Evolutionary conservation across 2,329 filamentous ascomycete genomes (phyloP).

Genomic region (Fusarium austroafricanum): DNA sequence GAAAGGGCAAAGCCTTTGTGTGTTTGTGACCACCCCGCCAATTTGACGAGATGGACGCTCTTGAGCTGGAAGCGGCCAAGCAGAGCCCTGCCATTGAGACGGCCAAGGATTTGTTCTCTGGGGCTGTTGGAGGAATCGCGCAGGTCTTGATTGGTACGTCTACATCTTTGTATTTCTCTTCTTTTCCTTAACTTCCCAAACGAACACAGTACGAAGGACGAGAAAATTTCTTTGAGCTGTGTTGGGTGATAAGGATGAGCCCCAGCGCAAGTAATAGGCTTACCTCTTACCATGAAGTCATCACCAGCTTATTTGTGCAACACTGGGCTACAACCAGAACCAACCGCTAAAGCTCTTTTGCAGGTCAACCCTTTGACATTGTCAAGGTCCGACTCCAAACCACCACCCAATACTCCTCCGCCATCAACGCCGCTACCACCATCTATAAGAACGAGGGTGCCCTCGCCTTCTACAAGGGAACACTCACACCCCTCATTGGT

Average conservation of each 20-base stretch:
- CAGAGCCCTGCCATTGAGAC: slow-evolving; percentile 65
- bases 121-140: slow-evolving; percentile 90
- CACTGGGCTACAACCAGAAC: not conserved
- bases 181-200: not conserved
- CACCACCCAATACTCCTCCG: slow-evolving; percentile 81
- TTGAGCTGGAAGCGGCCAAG: slow-evolving; percentile 51
- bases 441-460: slow-evolving; percentile 92
- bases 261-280: slow-evolving; percentile 14
- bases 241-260: not conserved
- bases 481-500: slow-evolving; percentile 90
- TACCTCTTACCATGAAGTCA: slow-evolving; percentile 21
- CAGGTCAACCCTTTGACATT: slow-evolving; percentile 84
- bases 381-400: slow-evolving; percentile 98
- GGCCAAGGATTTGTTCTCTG: slow-evolving; percentile 90
- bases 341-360: slow-evolving; percentile 13
- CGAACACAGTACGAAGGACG: slow-evolving; percentile 25
- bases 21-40: not conserved
- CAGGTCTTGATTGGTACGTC: slow-evolving; percentile 87
- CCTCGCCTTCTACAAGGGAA: slow-evolving; percentile 97
- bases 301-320: not conserved
- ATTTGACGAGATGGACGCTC: slow-evolving; percentile 46
- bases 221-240: slow-evolving; percentile 50
- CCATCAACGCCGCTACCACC: slow-evolving; percentile 80
- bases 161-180: slow-evolving; percentile 51
- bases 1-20: not conserved